Evolutionary conservation across 163 green algal genomes (phyloP).

Genomic region (Trebouxia gelatinosa): DNA sequence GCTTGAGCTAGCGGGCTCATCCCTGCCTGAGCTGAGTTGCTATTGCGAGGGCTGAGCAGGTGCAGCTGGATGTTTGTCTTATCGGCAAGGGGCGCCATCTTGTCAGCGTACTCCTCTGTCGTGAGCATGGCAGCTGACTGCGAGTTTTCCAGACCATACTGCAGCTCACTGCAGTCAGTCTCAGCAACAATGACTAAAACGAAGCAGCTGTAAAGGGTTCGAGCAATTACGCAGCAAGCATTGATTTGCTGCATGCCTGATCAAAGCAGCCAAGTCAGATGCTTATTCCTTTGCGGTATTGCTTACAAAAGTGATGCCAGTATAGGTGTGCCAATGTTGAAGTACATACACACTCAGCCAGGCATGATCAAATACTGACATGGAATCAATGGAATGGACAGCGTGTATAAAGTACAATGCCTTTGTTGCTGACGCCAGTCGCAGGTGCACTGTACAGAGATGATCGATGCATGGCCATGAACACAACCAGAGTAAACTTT

Average conservation of each 20-base stretch:
- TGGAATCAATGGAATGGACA: no score
- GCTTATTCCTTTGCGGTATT: no score
- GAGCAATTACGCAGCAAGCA: not conserved
- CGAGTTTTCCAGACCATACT: slow-evolving; percentile 72
- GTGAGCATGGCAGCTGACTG: slow-evolving; percentile 39
- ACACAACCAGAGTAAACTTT: not conserved
- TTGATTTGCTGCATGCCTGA: not conserved
- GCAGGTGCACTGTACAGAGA: no score
- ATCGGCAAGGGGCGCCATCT: slow-evolving; percentile 33
- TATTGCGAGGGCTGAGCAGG: not conserved
- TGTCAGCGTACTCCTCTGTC: slow-evolving; percentile 22
- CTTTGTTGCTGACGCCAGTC: no score
- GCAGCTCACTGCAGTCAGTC: slow-evolving; percentile 57
- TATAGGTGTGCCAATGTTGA: no score
- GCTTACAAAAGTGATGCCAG: no score
- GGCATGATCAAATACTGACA: no score
- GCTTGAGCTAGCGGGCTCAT: not conserved
- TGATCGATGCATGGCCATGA: not conserved
- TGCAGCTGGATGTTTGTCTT: slow-evolving; percentile 22
- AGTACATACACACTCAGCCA: no score
- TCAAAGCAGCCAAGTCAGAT: no score
- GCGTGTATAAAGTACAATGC: no score
- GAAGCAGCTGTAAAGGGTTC: not conserved
- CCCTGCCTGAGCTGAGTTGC: not conserved
- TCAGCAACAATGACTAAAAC: not conserved